A percentile compares a stretch with the other conserved stretches of the same genome.
Conservation (phyloP, 345 rosid species). For the Eucalyptus urophylla region DNA sequence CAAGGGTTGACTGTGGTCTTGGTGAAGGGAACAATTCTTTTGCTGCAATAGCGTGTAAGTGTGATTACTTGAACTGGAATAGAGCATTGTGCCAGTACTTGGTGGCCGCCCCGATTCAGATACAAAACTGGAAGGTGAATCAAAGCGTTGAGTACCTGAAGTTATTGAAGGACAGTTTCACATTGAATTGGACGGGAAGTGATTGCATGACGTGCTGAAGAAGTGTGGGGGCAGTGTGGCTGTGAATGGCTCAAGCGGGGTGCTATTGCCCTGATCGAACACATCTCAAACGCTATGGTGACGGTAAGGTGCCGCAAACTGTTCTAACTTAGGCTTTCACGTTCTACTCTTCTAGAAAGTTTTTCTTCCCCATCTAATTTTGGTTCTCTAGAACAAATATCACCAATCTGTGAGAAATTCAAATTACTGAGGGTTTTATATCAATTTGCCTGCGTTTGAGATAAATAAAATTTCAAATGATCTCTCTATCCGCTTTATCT, state of each 20-base stretch:
- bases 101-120: neutral
- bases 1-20: neutral
- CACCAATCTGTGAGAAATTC: neutral
- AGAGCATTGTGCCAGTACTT: neutral
- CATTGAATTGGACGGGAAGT: constrained; percentile 5
- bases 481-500: neutral
- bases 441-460: neutral
- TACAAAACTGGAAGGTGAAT: neutral
- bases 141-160: neutral
- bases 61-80: neutral
- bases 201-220: constrained; percentile 1
- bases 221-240: constrained; percentile 15
- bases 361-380: neutral
- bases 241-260: neutral
- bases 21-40: neutral
- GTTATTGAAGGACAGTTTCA: neutral
- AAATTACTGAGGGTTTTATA: neutral
- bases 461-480: neutral
- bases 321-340: neutral
- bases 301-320: neutral
- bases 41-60: neutral
- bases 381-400: neutral
- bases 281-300: neutral
- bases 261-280: constrained; percentile 14
- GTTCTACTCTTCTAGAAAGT: neutral